Base-by-base conservation (phyloP, 768 basidiomycete genomes). In the Kondoa malvinella region DNA sequence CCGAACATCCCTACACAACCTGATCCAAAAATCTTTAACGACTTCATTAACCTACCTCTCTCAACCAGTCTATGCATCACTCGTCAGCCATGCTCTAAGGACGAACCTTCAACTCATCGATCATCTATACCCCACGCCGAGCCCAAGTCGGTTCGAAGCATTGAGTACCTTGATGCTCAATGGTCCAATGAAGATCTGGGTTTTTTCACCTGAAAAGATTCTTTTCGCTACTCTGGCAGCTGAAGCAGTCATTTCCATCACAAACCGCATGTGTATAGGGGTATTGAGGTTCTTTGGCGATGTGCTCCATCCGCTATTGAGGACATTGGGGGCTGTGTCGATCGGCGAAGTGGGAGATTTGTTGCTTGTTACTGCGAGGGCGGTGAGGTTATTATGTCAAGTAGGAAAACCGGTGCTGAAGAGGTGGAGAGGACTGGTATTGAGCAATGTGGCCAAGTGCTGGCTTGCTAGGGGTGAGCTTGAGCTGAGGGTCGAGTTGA, bases 11-110 rank as follows among this genome's bases (percentile, higher is more conserved):
- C 50, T 69, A 4, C 58, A 58, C 15, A 25, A 50, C 2, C 60
- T 69, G 14, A 50, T 69, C 17, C 69, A 69, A 60, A 59, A 67
- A 66, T 65, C 66, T 16, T 58, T 69, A n/a, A 63, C 29, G 2
- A 62, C 66, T 25, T 34, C 69, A 1, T 67, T 32, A 25, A 34
- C 32, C 25, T 69, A 66, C 50, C 66, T 65, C 4, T 69, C 69
- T 17, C 26, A 56, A 26, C 14, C 66, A 17, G 34, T 15, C 1
- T 68, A 67, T 33, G 40, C 34, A 14, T 34, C 66, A 32, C 56
- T 67, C 50, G 66, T 69, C n/a, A 17, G 56, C 16, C n/a, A 29
- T 4, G 66, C 69, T 1, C n/a, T 69, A 12, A 4, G 17, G n/a
- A 56, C 57, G n/a, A 30, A 62, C 27, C 58, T 69, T 4, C 67